phyloP scores from a whole-genome alignment of 345 rosid species.

The Eucalyptus cloeziana region DNA sequence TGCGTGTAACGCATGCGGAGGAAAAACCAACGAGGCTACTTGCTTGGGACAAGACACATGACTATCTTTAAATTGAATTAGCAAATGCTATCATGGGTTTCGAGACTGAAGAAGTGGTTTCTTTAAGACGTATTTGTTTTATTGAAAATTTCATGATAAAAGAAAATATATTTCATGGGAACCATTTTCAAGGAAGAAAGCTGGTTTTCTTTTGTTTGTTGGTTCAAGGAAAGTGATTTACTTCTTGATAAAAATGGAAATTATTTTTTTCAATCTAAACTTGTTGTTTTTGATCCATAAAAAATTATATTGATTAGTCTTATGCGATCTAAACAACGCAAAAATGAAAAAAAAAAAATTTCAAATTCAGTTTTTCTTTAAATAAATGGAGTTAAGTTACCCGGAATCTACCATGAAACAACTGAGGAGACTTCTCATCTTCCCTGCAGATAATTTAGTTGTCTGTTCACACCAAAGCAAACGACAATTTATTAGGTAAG shows the following conservation, averaged over 20 bases:
- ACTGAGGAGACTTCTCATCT: not conserved
- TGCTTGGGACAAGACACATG: not conserved
- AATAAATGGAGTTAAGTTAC: not conserved
- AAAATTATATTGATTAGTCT: not conserved
- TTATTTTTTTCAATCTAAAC: not conserved
- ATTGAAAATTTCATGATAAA: not conserved
- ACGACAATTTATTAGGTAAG: not conserved
- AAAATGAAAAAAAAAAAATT: too few species aligned
- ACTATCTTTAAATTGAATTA: not conserved
- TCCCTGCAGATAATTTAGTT: not conserved
- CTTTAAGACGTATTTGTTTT: not conserved
- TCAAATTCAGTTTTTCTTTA: too few species aligned
- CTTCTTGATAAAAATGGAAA: not conserved
- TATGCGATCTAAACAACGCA: not conserved
- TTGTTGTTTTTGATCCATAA: not conserved
- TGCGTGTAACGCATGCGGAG: not conserved
- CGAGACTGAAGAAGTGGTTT: not conserved
- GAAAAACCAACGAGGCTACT: not conserved
- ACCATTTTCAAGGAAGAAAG: not conserved
- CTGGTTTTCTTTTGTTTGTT: not conserved
- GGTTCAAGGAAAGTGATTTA: not conserved
- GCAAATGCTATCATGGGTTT: not conserved
- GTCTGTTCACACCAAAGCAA: not conserved
- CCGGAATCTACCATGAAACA: not conserved
- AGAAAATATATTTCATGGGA: not conserved